Evolutionary conservation across 2,329 filamentous ascomycete genomes (phyloP), one percentile per base, ranked within the genome.

Genomic region (Anthostomella pinea): DNA sequence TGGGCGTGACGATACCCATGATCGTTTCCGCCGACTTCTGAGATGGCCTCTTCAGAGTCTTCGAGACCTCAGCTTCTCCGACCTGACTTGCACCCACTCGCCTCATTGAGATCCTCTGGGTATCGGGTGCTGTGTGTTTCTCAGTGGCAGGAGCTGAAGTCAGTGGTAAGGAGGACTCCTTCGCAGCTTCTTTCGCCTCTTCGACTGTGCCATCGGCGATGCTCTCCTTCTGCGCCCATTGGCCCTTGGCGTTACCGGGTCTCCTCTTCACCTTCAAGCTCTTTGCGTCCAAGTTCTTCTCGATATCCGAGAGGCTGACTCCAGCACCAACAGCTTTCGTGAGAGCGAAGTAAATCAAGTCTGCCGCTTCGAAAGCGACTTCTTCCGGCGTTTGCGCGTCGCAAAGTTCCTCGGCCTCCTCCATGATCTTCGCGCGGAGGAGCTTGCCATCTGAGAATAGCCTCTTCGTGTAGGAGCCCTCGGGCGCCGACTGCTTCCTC

Each of bases 11-110:
- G 34, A 97, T 91, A 46, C 82, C 82, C 68, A 97, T 82, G 50
- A 98, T 96, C 40, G 86, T 80, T 15, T 97, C 91, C n/a, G 87
- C 88, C 2, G 91, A 95, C 61, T 85, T 89, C 59, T 98, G 93
- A 1, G 91, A 95, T 5, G 93, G 93, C 33, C 93, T 79, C 64
- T 90, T 85, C 15, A 98, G 73, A 9, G 81, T 85, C 34, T 86
- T 79, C 40, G 79, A 70, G 13, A 98, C 80, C 23, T 83, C 79
- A 31, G 75, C 68, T 7, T 73, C 65, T 2, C 81, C 72, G 5
- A 81, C 81, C 31, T 81, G 73, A 33, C 80, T 65, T 6, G 85
- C 79, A 48, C 89, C 74, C 46, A 88, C 81, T 48, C 88, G 78
- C 63, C 77, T 83, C 90, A 98, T 96, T 33, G 77, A 70, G 49